Evolutionary conservation across 345 rosid species (phyloP).

Genomic region (Acer saccharum): DNA sequence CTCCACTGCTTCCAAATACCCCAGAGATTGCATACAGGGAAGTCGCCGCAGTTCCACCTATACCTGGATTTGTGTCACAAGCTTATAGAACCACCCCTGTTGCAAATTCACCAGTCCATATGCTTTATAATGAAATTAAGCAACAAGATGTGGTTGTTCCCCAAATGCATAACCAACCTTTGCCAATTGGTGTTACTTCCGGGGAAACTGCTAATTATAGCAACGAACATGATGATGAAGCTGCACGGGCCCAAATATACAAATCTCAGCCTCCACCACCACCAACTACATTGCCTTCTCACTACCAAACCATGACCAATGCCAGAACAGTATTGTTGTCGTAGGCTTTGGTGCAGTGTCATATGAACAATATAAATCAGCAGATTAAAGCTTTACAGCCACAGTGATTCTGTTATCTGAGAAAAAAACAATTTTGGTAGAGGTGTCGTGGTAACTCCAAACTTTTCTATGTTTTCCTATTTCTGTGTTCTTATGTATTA

Average conservation of each 20-base stretch:
- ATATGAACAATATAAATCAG: constrained; percentile 38
- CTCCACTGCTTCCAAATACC: constrained; percentile 35
- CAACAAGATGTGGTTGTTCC: constrained; percentile 29
- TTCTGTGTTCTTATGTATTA: background rate
- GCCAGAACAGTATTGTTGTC: constrained; percentile 43
- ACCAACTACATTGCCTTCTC: constrained; percentile 55
- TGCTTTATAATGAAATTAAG: constrained; percentile 24
- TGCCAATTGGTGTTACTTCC: constrained; percentile 34
- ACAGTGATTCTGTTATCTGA: constrained; percentile 15
- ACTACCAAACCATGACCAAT: constrained; percentile 47
- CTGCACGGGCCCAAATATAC: constrained; percentile 62
- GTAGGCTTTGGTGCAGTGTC: constrained; percentile 52
- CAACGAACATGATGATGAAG: constrained; percentile 54
- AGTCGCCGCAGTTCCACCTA: constrained; percentile 29
- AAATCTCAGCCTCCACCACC: constrained; percentile 87
- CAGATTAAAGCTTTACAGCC: constrained; percentile 31
- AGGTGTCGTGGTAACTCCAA: constrained; percentile 10
- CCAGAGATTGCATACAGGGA: constrained; percentile 26
- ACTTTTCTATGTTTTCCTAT: constrained; percentile 10
- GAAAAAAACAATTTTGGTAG: constrained; percentile 29
- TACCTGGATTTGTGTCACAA: constrained; percentile 47
- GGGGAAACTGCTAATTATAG: constrained; percentile 34
- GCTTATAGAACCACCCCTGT: constrained; percentile 30
- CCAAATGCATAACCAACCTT: constrained; percentile 41
- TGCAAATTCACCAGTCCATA: constrained; percentile 23